A percentile compares a stretch with the other conserved stretches of the same genome.
Evolutionary conservation across 2,329 filamentous ascomycete genomes (phyloP).

Genomic region (Aureobasidium sp.): DNA sequence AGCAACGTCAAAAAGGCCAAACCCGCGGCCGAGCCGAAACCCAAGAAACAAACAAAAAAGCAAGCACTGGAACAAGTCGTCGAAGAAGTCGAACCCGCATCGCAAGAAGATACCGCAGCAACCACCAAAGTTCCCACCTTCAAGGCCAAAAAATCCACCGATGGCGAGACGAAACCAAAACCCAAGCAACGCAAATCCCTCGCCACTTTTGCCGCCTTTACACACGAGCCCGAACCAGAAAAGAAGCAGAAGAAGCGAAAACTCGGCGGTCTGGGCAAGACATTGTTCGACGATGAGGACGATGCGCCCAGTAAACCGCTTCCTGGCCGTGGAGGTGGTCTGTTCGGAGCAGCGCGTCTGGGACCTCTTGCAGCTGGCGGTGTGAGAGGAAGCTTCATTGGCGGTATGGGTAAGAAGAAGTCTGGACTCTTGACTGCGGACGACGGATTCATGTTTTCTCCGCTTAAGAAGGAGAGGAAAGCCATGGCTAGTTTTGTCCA

Average conservation of each 20-base stretch:
- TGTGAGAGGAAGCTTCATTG: slow-evolving; percentile 15
- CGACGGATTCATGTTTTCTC: slow-evolving; percentile 30
- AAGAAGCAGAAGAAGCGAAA: slow-evolving; percentile 29
- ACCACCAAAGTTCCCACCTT: slow-evolving; percentile 27
- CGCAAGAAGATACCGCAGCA: slow-evolving; percentile 16
- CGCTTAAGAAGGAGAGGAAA: slow-evolving; percentile 24
- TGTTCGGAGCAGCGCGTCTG: slow-evolving; percentile 24
- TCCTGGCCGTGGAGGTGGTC: slow-evolving; percentile 18
- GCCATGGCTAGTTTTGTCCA: slow-evolving; percentile 13
- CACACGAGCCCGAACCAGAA: slow-evolving; percentile 22
- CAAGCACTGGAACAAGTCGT: slow-evolving; percentile 37
- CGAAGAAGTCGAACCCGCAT: slow-evolving; percentile 27
- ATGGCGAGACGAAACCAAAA: slow-evolving; percentile 23
- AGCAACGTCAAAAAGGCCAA: slow-evolving; percentile 32
- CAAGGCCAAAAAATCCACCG: slow-evolving; percentile 18
- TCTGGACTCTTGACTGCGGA: slow-evolving; percentile 23
- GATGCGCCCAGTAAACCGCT: slow-evolving; percentile 22
- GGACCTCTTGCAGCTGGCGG: slow-evolving; percentile 25
- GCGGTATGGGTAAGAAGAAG: slow-evolving; percentile 17
- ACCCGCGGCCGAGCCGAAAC: slow-evolving; percentile 29
- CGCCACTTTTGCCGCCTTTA: slow-evolving; percentile 34
- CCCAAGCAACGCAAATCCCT: slow-evolving; percentile 37
- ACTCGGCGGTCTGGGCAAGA: slow-evolving; percentile 29
- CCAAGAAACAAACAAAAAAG: slow-evolving; percentile 26
- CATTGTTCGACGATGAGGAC: slow-evolving; percentile 32